Percentiles rank a stretch among this genome's conserved stretches.
These are phyloP conservation scores for Corchorus olitorius DNA, from an alignment of 345 rosid species.

Conservation along the genomic window DNA sequence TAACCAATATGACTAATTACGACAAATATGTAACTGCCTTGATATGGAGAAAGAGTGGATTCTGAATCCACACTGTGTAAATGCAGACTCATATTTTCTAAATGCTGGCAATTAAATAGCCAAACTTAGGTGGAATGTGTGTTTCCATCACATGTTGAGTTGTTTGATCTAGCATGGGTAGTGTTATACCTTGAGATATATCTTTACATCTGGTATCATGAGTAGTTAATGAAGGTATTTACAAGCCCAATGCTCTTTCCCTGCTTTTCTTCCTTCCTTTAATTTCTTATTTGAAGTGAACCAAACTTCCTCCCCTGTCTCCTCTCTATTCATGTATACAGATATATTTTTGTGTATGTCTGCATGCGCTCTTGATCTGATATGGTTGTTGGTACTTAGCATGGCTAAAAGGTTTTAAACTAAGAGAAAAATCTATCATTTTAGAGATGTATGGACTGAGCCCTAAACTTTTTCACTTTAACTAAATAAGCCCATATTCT, in stretches of 20 bases:
- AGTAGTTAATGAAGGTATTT: neutral
- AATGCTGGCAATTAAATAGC: neutral
- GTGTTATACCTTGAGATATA: too few relatives aligned
- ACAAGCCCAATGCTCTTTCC: neutral
- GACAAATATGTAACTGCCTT: neutral
- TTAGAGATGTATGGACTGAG: neutral
- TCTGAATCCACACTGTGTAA: neutral
- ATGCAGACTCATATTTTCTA: neutral
- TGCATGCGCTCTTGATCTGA: neutral
- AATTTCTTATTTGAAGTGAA: neutral
- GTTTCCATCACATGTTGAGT: neutral
- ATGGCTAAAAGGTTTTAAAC: neutral
- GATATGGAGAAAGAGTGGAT: neutral
- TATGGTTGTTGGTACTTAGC: neutral
- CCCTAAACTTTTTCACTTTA: neutral
- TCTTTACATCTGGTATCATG: too few relatives aligned
- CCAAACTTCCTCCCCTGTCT: neutral
- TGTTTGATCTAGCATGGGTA: slow-evolving; percentile 1
- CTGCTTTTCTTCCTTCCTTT: neutral
- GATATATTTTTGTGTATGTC: neutral
- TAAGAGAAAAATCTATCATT: neutral
- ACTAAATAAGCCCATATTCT: too few relatives aligned
- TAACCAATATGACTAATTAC: neutral
- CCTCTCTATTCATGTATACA: neutral
- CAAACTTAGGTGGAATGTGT: neutral